Evolutionary conservation across 345 rosid species (phyloP), one percentile per base, ranked within the genome.

Genomic region (Mangifera indica): DNA sequence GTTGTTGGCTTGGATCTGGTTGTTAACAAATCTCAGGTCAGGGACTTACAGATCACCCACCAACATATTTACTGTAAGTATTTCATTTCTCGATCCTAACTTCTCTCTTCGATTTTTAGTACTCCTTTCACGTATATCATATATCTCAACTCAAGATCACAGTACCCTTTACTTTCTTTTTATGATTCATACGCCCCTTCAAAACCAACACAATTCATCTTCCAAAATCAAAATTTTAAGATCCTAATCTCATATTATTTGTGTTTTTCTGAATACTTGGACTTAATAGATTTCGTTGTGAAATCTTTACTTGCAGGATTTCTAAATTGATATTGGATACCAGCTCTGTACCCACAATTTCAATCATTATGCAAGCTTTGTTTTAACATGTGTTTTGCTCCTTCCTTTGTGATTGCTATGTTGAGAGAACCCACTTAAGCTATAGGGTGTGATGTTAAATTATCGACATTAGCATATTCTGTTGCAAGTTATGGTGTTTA

Each of bases 401-500:
- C 67, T 59, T 46, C 55, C 42, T 42, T 7, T 29, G 15, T n/a
- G 21, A n/a, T 24, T 22, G 37, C 26, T 20, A 70, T 20, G 66
- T 7, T 59, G n/a, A 26, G 10, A 20, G 59, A 46, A 60, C n/a
- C 20, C 60, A 60, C 20, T 10, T 68, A 32, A 68, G 42, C 18
- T 32, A 17, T 8, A 7, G 18, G 40, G 51, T 21, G 32, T 14
- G 25, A 49, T 61, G 48, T 4, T 1, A 51, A 17, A 52, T 62
- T 72, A 37, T 72, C 37, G 18, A 62, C n/a, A 37, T 32, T 29
- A 22, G 55, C 58, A 58, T 3, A 13, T 72, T 72, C 53, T 62
- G 52, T 60, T 29, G 45, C 14, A 22, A 45, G 37, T 69, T 55
- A 90, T 95, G 96, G 87, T 87, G 73, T 80, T 95, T 63, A 83